phyloP scores from a whole-genome alignment of 2,329 filamentous ascomycete species.

The Lasiodiplodia hormozganensis region DNA sequence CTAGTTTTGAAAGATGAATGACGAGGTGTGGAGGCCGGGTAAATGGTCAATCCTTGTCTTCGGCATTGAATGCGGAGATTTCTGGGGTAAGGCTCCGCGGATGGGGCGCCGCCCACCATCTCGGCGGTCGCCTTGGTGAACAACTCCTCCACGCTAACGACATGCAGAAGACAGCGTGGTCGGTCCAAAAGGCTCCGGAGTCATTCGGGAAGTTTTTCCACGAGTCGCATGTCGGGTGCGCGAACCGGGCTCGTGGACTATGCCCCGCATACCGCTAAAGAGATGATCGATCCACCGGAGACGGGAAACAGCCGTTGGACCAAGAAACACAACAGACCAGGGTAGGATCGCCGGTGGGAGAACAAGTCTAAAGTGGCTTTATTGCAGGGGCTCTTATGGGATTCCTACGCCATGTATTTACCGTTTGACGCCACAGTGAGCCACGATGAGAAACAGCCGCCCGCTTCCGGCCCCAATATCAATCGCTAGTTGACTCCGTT shows the following conservation, averaged over 20 bases:
- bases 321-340: neutral
- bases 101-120: neutral
- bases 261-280: conserved; percentile 13
- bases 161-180: neutral
- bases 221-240: conserved; percentile 11
- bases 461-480: neutral
- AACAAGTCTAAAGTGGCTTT: neutral
- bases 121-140: conserved; percentile 3
- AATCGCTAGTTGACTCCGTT: conserved; percentile 11
- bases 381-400: neutral
- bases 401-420: conserved; percentile 13
- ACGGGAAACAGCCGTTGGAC: neutral
- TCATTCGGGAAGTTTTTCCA: conserved; percentile 12
- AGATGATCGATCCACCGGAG: conserved; percentile 24
- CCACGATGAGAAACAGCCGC: conserved; percentile 11
- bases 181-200: conserved; percentile 7
- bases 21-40: conserved; percentile 3
- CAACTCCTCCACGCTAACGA: conserved; percentile 15
- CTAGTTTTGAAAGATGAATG: conserved; percentile 4
- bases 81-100: conserved; percentile 17
- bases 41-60: conserved; percentile 5
- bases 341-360: conserved; percentile 12
- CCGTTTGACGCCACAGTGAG: conserved; percentile 13
- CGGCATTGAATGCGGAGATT: conserved; percentile 16
- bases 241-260: conserved; percentile 6